Conservation (phyloP, 768 basidiomycete genomes). For the Lactarius evosmus region DNA sequence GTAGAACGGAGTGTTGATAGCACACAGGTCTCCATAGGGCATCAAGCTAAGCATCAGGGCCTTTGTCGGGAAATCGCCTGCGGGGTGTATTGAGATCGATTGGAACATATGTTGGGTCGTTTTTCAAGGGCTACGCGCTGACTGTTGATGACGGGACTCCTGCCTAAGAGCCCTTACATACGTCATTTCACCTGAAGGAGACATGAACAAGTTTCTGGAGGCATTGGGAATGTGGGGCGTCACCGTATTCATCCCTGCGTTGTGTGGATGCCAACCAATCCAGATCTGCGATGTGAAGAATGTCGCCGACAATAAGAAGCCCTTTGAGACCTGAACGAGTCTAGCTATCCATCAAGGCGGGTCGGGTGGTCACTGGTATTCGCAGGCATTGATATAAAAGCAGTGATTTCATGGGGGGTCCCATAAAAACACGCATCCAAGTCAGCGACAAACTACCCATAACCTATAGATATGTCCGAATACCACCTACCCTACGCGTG, state of each 20-base stretch:
- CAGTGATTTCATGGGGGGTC: too few species aligned
- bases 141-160: constrained; percentile 33
- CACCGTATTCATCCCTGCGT: constrained; percentile 2
- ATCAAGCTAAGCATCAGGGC: constrained; percentile 28
- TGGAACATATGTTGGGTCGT: neutral
- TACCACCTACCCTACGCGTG: too few species aligned
- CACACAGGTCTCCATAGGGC: constrained; percentile 29
- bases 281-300: neutral
- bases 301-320: neutral
- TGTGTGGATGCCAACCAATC: neutral
- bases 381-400: too few species aligned
- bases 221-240: too few species aligned
- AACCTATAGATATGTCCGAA: too few species aligned
- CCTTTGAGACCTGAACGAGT: neutral
- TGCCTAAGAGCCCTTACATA: constrained; percentile 34
- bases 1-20: neutral
- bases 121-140: constrained; percentile 32
- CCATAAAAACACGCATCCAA: too few species aligned
- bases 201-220: neutral
- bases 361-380: too few species aligned
- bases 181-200: constrained; percentile 32
- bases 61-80: constrained; percentile 33
- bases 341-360: neutral
- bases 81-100: constrained; percentile 26
- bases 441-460: too few species aligned